Base-by-base conservation (phyloP, 2,329 filamentous ascomycete genomes). In the Colletotrichum sidae region DNA sequence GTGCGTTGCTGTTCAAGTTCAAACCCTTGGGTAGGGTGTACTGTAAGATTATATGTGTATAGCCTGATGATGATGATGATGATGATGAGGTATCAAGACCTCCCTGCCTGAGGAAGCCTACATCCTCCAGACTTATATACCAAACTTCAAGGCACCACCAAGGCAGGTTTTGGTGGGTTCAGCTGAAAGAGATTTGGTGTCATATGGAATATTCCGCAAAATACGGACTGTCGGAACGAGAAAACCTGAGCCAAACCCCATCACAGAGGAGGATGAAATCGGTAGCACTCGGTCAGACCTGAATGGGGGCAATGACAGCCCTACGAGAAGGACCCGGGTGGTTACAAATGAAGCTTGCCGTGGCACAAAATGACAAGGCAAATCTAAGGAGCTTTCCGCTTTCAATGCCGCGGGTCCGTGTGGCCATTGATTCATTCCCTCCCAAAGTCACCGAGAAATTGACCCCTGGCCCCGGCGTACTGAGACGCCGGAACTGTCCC, bases 241-340 rank as follows among this genome's bases (percentile, higher is more conserved):
- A 34, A 39, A n/a, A 25, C 25, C 25, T 25, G 25, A 39, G 10
- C 45, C 53, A 25, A 46, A 25, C 25, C 25, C 25, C 4, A 13
- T 17, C 15, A n/a, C 41, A 10, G 12, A 12, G 37, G 39, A 59
- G 35, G 42, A 42, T 11, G 47, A 46, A n/a, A 12, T 12, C 44
- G 56, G 56, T 13, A 49, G 54, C 37, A 55, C 50, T 44, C 42
- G 46, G 47, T 34, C 51, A 25, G 11, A 56, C 44, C 10, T 17
- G 44, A 47, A 39, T 15, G 7, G 44, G 41, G n/a, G 34, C 52
- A 62, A 58, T 57, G 38, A 65, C 33, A 52, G 13, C n/a, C 33
- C 44, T 42, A 68, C 66, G 66, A 68, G 58, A 49, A 68, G 46
- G 45, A 57, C 58, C 63, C 66, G 62, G 66, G 44, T 68, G 42